A percentile compares a stretch with the other conserved stretches of the same genome.
Conservation (phyloP, 805 yeast genomes). For the Kuraishia piskuri region DNA sequence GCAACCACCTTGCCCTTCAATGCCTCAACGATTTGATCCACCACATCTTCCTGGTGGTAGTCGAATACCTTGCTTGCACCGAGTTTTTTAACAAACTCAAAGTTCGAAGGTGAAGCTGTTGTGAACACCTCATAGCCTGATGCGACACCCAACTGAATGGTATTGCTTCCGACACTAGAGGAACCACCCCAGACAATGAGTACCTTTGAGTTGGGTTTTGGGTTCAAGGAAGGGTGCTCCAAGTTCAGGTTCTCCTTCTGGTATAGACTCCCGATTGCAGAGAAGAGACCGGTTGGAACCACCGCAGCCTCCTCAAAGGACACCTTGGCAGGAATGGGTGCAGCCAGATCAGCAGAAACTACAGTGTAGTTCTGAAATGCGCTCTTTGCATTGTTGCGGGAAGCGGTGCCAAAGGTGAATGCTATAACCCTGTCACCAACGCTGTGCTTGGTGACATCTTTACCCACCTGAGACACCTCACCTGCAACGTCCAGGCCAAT, state of each 20-base stretch:
- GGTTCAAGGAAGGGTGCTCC: neutral
- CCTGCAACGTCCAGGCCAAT: constrained; percentile 7
- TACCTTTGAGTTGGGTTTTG: constrained; percentile 1
- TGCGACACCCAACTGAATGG: constrained; percentile 7
- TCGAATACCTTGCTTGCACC: constrained; percentile 9
- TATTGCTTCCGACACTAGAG: constrained; percentile 7
- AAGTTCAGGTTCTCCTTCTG: neutral
- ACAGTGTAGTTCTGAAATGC: constrained; percentile 6
- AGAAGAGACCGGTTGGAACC: constrained; percentile 3
- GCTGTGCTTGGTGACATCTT: constrained; percentile 4
- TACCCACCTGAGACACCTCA: constrained; percentile 6
- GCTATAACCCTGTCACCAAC: constrained; percentile 8
- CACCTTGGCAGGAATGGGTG: neutral
- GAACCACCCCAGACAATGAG: constrained; percentile 8
- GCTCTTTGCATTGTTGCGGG: neutral
- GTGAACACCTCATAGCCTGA: constrained; percentile 9
- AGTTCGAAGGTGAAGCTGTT: constrained; percentile 6
- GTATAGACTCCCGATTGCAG: constrained; percentile 4
- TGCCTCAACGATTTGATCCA: constrained; percentile 2
- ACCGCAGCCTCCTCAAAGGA: neutral
- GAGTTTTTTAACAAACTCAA: constrained; percentile 3
- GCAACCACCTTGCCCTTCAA: neutral
- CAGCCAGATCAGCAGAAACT: constrained; percentile 1
- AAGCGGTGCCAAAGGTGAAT: neutral
- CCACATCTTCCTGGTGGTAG: constrained; percentile 5